Conservation (phyloP, 1,284 basidiomycete genomes). For the Ganoderma sinense region DNA sequence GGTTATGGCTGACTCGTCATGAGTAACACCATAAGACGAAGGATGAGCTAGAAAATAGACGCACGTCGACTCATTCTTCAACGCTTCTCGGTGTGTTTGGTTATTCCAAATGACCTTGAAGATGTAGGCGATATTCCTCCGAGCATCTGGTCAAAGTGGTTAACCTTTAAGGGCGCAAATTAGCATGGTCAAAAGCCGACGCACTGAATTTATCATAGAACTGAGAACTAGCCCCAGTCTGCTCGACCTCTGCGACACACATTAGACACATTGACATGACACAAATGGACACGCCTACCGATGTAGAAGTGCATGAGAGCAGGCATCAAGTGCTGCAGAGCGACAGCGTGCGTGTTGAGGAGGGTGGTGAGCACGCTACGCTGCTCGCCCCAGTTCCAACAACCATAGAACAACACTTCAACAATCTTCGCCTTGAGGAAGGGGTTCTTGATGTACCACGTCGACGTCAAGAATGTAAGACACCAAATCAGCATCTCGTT, state of each 20-base stretch:
- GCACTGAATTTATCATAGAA: constrained; percentile 98
- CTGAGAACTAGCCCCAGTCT: constrained; percentile 96
- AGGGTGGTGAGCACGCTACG: constrained; percentile 82
- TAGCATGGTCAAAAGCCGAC: constrained; percentile 39
- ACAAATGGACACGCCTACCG: constrained; percentile 55
- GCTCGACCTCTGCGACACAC: constrained; percentile 85
- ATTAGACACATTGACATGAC: not conserved
- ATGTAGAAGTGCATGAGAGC: constrained; percentile 96
- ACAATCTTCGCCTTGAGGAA: constrained; percentile 99
- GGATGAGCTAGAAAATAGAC: constrained; percentile 35
- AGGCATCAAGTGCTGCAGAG: constrained; percentile 90
- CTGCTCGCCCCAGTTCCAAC: constrained; percentile 80
- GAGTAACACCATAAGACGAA: not conserved
- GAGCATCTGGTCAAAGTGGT: constrained; percentile 56
- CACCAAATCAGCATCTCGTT: constrained; percentile 91
- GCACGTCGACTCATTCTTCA: constrained; percentile 80
- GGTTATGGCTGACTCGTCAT: constrained; percentile 59
- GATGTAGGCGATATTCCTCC: constrained; percentile 87
- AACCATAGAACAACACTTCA: constrained; percentile 88
- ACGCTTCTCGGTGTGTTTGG: constrained; percentile 83
- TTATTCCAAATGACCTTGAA: constrained; percentile 92
- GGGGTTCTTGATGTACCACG: constrained; percentile 98
- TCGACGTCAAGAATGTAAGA: constrained; percentile 92
- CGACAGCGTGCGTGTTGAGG: constrained; percentile 87
- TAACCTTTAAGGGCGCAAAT: no score